phyloP scores from a whole-genome alignment of 139 green algal species.

The Closterium sp. region DNA sequence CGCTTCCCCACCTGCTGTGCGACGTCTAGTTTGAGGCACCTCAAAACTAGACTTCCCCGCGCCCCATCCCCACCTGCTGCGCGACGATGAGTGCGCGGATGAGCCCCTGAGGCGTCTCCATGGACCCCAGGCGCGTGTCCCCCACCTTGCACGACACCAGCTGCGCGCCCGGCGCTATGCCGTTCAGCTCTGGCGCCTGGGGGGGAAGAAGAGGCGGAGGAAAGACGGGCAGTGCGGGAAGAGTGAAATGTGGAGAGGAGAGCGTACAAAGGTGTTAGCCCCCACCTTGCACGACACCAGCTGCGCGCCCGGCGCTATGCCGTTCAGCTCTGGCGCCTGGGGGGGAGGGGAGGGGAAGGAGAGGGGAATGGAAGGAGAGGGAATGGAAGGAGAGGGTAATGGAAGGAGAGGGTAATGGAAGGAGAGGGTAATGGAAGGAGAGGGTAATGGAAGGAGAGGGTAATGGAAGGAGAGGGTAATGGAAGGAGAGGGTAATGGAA shows the following conservation, averaged over 20 bases:
- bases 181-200: slow-evolving; percentile 70
- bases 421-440: too few relatives aligned
- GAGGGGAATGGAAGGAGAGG: slow-evolving; percentile 34
- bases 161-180: slow-evolving; percentile 82
- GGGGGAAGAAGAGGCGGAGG: too few relatives aligned
- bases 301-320: slow-evolving; percentile 82
- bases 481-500: too few relatives aligned
- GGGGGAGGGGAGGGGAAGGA: too few relatives aligned
- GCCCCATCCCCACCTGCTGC: slow-evolving; percentile 52
- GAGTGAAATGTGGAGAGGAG: too few relatives aligned
- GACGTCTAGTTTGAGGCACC: too few relatives aligned
- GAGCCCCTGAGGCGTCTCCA: slow-evolving; percentile 81
- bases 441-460: too few relatives aligned
- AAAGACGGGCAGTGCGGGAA: too few relatives aligned
- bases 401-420: too few relatives aligned
- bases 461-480: too few relatives aligned
- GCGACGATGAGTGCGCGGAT: slow-evolving; percentile 64
- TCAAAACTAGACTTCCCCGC: too few relatives aligned
- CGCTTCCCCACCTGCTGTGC: slow-evolving; percentile 95
- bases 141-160: slow-evolving; percentile 94
- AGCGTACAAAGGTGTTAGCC: slow-evolving; percentile 64
- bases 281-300: slow-evolving; percentile 94
- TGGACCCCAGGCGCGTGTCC: slow-evolving; percentile 76
- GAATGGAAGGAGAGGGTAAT: too few relatives aligned
- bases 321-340: slow-evolving; percentile 70